Percentiles rank a stretch among this genome's conserved stretches.
Conservation (phyloP, 2,329 filamentous ascomycete genomes). For the Fusarium xylarioides region DNA sequence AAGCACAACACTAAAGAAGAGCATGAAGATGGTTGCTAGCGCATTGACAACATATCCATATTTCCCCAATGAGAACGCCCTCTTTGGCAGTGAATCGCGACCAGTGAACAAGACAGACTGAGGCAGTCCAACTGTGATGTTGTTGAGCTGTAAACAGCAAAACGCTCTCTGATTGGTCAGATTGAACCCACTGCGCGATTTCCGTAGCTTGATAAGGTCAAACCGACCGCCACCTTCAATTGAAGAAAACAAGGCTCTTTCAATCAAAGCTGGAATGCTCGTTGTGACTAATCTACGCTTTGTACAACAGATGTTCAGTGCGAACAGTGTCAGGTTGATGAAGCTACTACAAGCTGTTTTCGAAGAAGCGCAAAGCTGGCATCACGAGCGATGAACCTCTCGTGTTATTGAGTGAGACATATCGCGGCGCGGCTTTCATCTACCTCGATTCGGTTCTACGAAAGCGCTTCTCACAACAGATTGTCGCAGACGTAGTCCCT, state of each 20-base stretch:
- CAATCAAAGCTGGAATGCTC: too few relatives aligned
- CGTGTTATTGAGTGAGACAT: accelerated
- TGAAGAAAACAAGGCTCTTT: too few relatives aligned
- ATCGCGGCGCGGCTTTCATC: not conserved
- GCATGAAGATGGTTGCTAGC: not conserved
- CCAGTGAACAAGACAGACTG: not conserved
- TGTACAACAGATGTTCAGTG: too few relatives aligned
- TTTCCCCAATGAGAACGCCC: not conserved
- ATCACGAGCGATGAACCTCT: not conserved
- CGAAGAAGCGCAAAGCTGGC: not conserved
- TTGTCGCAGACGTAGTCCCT: not conserved
- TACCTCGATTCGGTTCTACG: not conserved
- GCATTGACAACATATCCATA: not conserved
- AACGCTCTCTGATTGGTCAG: too few relatives aligned
- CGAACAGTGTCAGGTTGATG: not conserved
- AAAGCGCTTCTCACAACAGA: not conserved
- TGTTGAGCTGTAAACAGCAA: too few relatives aligned
- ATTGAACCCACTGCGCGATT: too few relatives aligned
- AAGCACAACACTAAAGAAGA: not conserved
- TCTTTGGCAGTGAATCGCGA: not conserved
- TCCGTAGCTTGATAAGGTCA: too few relatives aligned
- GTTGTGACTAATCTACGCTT: too few relatives aligned
- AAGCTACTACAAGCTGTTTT: not conserved
- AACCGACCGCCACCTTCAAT: too few relatives aligned
- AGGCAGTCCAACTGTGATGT: not conserved